A percentile compares a stretch with the other conserved stretches of the same genome.
Conservation (phyloP, 768 basidiomycete genomes). For the Boletus eberwhitei region DNA sequence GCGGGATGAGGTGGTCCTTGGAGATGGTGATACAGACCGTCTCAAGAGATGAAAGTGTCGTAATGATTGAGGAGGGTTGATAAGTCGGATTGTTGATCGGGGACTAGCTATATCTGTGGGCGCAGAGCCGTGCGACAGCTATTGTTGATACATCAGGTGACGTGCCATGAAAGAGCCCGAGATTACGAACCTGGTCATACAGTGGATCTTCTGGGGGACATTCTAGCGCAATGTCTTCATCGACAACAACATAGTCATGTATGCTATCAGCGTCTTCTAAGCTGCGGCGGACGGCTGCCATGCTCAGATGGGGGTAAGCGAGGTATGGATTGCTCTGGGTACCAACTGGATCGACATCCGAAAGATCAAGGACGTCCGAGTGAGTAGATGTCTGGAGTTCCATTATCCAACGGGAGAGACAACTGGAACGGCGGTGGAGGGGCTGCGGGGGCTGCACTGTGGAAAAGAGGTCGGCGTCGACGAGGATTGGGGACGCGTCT, state of each 20-base stretch:
- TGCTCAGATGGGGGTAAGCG: slow-evolving; percentile 37
- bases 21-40: slow-evolving; percentile 40
- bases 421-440: slow-evolving; percentile 38
- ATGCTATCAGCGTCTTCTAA: slow-evolving; percentile 34
- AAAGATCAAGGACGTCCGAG: slow-evolving; percentile 18
- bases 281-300: slow-evolving; percentile 26
- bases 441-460: background rate
- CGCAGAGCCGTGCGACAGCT: slow-evolving; percentile 23
- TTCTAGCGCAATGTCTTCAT: slow-evolving; percentile 30
- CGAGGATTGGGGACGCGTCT: slow-evolving; percentile 18
- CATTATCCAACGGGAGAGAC: slow-evolving; percentile 42
- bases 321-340: slow-evolving; percentile 39
- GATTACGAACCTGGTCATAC: slow-evolving; percentile 27
- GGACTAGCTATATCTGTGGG: slow-evolving; percentile 26
- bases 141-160: slow-evolving; percentile 17
- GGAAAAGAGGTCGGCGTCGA: slow-evolving; percentile 10
- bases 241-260: slow-evolving; percentile 42
- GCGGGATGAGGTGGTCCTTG: slow-evolving; percentile 32
- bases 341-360: slow-evolving; percentile 24
- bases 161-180: slow-evolving; percentile 19
- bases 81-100: slow-evolving; percentile 34
- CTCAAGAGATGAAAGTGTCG: slow-evolving; percentile 43
- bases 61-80: slow-evolving; percentile 38
- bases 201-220: slow-evolving; percentile 17
- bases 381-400: slow-evolving; percentile 34